phyloP scores from a whole-genome alignment of 1,284 basidiomycete genomes.

The Ceratobasidium sp. region DNA sequence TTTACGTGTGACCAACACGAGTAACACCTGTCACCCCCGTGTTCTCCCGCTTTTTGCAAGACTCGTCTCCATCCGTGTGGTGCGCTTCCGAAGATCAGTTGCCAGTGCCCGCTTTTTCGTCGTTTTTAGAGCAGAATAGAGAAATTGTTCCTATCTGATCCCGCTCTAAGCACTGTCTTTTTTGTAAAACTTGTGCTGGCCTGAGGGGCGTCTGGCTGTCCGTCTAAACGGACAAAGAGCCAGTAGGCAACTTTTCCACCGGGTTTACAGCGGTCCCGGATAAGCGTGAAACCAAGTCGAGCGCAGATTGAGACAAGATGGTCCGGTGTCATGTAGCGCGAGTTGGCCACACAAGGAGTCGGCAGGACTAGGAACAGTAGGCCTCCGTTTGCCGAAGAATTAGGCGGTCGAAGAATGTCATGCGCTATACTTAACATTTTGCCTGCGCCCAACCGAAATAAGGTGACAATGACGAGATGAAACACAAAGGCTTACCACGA shows the following conservation, averaged over 20 bases:
- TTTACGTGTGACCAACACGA: conserved; percentile 2
- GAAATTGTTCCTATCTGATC: conserved; percentile 78
- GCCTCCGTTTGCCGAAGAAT: conserved; percentile 50
- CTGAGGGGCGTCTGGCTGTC: conserved; percentile 6
- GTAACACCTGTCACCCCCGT: too few relatives aligned
- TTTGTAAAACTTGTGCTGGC: conserved; percentile 54
- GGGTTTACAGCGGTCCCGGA: conserved; percentile 65
- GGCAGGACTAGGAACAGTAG: conserved; percentile 81
- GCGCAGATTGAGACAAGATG: conserved; percentile 65
- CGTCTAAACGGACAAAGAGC: conserved; percentile 62
- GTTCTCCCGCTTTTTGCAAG: neutral
- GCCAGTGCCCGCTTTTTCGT: conserved; percentile 12
- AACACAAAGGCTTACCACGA: conserved; percentile 61
- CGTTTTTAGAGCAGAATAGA: conserved; percentile 57
- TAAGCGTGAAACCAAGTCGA: conserved; percentile 65
- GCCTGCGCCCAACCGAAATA: conserved; percentile 55
- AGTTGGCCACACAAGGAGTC: conserved; percentile 79
- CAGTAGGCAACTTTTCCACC: conserved; percentile 79
- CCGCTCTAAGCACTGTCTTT: conserved; percentile 66
- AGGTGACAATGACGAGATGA: neutral
- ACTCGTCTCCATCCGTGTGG: neutral
- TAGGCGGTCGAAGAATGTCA: conserved; percentile 57
- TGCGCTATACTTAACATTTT: conserved; percentile 73
- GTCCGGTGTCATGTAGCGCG: conserved; percentile 72
- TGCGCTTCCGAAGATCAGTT: conserved; percentile 34